Percentiles rank a stretch among this genome's conserved stretches.
Evolutionary conservation across 768 basidiomycete species (phyloP).

Genomic region (Mycena olivaceomarginata): DNA sequence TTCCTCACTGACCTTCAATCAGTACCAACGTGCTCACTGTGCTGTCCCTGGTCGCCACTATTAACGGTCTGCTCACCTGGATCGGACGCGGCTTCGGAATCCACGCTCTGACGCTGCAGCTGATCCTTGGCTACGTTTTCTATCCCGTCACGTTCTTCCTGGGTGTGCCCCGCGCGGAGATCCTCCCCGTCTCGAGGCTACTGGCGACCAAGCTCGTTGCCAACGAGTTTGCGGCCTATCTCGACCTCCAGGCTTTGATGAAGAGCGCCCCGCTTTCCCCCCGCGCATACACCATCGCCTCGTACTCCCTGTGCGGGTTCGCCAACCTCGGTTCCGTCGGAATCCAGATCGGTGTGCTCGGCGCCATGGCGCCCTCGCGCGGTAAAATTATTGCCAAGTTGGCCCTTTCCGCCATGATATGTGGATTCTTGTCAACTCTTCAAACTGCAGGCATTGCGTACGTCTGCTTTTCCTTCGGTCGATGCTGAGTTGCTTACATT

Average conservation of each 20-base stretch:
- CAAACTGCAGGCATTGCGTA: slow-evolving; percentile 78
- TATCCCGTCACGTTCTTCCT: slow-evolving; percentile 91
- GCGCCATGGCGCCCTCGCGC: slow-evolving; percentile 81
- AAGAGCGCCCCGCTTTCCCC: slow-evolving; percentile 73
- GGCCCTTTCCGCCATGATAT: slow-evolving; percentile 82
- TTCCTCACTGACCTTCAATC: slow-evolving; percentile 37
- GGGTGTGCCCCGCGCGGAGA: slow-evolving; percentile 88
- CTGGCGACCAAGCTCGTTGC: slow-evolving; percentile 92
- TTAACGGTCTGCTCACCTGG: slow-evolving; percentile 94
- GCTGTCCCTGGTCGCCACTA: slow-evolving; percentile 85
- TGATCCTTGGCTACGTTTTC: slow-evolving; percentile 91
- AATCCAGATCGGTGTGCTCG: slow-evolving; percentile 88
- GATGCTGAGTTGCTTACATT: slow-evolving; percentile 50
- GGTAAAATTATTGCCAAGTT: slow-evolving; percentile 82
- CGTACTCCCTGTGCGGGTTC: slow-evolving; percentile 94
- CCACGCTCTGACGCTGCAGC: slow-evolving; percentile 86
- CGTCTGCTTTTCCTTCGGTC: slow-evolving; percentile 41
- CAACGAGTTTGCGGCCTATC: slow-evolving; percentile 91
- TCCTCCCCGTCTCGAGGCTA: slow-evolving; percentile 86
- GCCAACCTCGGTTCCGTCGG: slow-evolving; percentile 92
- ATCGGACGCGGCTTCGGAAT: slow-evolving; percentile 92
- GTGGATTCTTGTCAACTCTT: slow-evolving; percentile 80
- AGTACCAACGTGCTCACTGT: slow-evolving; percentile 92
- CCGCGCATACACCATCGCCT: slow-evolving; percentile 88
- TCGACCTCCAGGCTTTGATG: slow-evolving; percentile 72